Evolutionary conservation across 352 stramenopile species (phyloP).

Genomic region (Globisporangium carolinianum): DNA sequence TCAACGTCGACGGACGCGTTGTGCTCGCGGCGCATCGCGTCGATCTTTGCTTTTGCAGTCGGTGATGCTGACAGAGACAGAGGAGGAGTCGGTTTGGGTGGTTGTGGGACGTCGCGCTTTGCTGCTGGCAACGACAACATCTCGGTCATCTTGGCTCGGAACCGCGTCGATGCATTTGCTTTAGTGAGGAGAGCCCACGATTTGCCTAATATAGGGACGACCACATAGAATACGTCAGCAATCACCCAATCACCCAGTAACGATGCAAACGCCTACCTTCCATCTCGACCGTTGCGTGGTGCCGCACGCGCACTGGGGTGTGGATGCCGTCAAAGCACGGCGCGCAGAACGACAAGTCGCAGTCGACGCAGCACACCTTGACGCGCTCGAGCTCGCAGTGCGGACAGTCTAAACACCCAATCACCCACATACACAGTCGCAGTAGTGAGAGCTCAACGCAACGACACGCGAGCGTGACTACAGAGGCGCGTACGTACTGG

Average conservation of each 20-base stretch:
- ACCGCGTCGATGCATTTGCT: conserved; percentile 37
- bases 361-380: conserved; percentile 46
- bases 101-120: neutral
- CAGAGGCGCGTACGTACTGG: conserved; percentile 19
- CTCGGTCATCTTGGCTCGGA: conserved; percentile 32
- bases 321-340: conserved; percentile 49
- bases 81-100: neutral
- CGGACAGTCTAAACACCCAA: conserved; percentile 37
- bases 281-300: conserved; percentile 30
- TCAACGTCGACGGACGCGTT: neutral
- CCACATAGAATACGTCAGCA: conserved; percentile 1
- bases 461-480: neutral
- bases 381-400: conserved; percentile 46
- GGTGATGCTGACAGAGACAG: too few relatives aligned
- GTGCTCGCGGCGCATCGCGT: neutral
- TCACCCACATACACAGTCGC: neutral
- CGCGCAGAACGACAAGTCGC: conserved; percentile 57
- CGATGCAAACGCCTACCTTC: conserved; percentile 24
- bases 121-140: conserved; percentile 13
- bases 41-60: too few relatives aligned
- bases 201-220: conserved; percentile 18
- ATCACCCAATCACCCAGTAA: neutral
- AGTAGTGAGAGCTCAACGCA: neutral
- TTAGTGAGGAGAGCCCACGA: conserved; percentile 30
- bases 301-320: conserved; percentile 19